Evolutionary conservation across 371 early-diverging fungal genomes (phyloP).

Genomic region (Paramicrosporidium saccamoebae): DNA sequence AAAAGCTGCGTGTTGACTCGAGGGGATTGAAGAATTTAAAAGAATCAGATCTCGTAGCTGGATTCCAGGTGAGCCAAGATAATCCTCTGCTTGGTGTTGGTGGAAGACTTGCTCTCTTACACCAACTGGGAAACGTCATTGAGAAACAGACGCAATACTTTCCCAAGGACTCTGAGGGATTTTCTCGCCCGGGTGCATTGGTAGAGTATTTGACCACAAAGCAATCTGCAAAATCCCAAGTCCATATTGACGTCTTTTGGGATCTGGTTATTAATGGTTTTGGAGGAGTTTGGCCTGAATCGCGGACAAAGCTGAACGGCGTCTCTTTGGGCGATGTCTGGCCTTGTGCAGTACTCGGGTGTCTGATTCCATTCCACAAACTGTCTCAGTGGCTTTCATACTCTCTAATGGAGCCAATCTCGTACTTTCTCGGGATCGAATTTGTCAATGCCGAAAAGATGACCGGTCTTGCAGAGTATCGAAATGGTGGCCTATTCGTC

Average conservation of each 20-base stretch:
- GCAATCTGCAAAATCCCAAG: slow-evolving; percentile 7
- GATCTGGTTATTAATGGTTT: slow-evolving; percentile 33
- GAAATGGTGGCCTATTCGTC: slow-evolving; percentile 46
- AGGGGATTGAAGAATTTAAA: too few relatives aligned
- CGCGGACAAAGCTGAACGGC: slow-evolving; percentile 28
- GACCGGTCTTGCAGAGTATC: slow-evolving; percentile 71
- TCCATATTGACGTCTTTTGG: slow-evolving; percentile 30
- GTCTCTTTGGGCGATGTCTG: slow-evolving; percentile 62
- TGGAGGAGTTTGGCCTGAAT: slow-evolving; percentile 31
- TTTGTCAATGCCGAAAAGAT: slow-evolving; percentile 20
- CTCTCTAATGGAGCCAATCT: slow-evolving; percentile 46
- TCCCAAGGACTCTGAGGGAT: slow-evolving; percentile 6
- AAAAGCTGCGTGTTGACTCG: slow-evolving; percentile 4
- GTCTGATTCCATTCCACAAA: slow-evolving; percentile 54
- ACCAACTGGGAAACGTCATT: slow-evolving; percentile 20
- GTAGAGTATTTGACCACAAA: slow-evolving; percentile 13
- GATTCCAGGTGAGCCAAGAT: slow-evolving; percentile 35
- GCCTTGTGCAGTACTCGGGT: slow-evolving; percentile 23
- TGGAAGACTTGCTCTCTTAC: slow-evolving; percentile 31
- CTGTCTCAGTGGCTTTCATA: slow-evolving; percentile 79
- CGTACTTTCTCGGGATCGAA: slow-evolving; percentile 11
- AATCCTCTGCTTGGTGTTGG: slow-evolving; percentile 53
- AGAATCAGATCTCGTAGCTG: too few relatives aligned
- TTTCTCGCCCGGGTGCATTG: slow-evolving; percentile 41
- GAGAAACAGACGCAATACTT: slow-evolving; percentile 20